Base-by-base conservation (phyloP, 805 yeast species). In the Yamadazyma olivae region DNA sequence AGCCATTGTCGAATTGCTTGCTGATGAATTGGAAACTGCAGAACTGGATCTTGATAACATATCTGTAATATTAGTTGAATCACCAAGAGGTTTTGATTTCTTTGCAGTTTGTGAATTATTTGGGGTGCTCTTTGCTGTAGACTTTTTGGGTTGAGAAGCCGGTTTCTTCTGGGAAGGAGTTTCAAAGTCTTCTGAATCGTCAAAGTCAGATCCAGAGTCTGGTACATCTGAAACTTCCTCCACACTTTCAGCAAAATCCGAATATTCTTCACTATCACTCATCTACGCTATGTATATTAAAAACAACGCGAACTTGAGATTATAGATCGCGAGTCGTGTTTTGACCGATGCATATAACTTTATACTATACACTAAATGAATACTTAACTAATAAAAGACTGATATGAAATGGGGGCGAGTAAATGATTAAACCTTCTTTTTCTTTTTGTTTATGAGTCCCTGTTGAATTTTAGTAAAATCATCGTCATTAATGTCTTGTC, bases 401-500 rank as follows among this genome's bases (percentile, higher is more conserved):
- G n/a, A n/a, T n/a, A n/a, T n/a, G n/a, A n/a, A n/a, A n/a, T n/a
- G n/a, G n/a, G n/a, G n/a, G n/a, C n/a, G n/a, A n/a, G n/a, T n/a
- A n/a, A n/a, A n/a, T n/a, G n/a, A n/a, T 20, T 31, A 36, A 5
- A 31, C 15, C 28, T 18, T 33, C 16, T 23, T 32, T 41, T 41
- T 59, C 45, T 54, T 59, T 43, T 36, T 36, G 12, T 59, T 62
- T 44, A 54, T 46, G 23, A 68, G 43, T 41, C 66, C 59, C 40
- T 50, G 48, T 45, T 73, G 79, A 17, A 73, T 61, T 41, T 54
- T 54, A 9, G 66, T 70, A 44, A 77, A 77, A 47, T 75, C 81
- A 3, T 61, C 76, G 28, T 77, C 81, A 40, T 61, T 67, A 0
- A 73, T 51, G 3, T 72, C 76, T 35, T 56, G 50, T 46, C 59